Evolutionary conservation across 139 green algal genomes (phyloP).

Genomic region (Ettlia oleoabundans): DNA sequence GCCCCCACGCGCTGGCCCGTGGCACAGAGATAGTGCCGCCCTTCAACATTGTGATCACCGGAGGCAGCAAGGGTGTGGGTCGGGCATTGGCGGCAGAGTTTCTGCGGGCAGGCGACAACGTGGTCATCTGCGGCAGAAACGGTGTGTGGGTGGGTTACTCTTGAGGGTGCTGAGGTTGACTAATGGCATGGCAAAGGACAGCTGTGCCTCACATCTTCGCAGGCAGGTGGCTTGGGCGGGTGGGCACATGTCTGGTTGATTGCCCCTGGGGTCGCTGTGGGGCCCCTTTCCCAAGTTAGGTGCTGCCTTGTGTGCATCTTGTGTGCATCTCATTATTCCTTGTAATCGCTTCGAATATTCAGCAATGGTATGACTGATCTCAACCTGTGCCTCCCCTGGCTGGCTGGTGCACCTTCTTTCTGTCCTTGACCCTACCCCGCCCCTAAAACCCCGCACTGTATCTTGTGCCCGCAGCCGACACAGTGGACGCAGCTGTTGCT

Average conservation of each 20-base stretch:
- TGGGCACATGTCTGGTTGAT: too few relatives aligned
- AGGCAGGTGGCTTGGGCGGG: too few relatives aligned
- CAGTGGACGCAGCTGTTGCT: constrained; percentile 53
- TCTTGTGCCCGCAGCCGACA: constrained; percentile 33
- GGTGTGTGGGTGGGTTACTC: constrained; percentile 29
- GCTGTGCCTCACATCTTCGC: too few relatives aligned
- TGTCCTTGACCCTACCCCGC: too few relatives aligned
- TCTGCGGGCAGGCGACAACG: constrained; percentile 59
- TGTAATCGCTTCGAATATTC: too few relatives aligned
- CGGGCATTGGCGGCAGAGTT: constrained; percentile 85
- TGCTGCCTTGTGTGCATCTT: too few relatives aligned
- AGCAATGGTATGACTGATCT: too few relatives aligned
- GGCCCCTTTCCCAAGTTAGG: too few relatives aligned
- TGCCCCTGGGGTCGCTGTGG: too few relatives aligned
- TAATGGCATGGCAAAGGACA: too few relatives aligned
- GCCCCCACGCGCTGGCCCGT: background rate
- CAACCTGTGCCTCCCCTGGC: background rate
- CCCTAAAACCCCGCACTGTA: background rate
- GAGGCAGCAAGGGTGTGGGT: constrained; percentile 74
- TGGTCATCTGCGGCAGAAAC: constrained; percentile 80
- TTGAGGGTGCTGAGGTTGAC: too few relatives aligned
- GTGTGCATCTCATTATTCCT: too few relatives aligned
- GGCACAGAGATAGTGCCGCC: constrained; percentile 6
- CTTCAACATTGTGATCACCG: constrained; percentile 66
- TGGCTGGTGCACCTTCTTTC: background rate